Conservation (phyloP, 116 monocot genomes). For the Iris pallida region DNA sequence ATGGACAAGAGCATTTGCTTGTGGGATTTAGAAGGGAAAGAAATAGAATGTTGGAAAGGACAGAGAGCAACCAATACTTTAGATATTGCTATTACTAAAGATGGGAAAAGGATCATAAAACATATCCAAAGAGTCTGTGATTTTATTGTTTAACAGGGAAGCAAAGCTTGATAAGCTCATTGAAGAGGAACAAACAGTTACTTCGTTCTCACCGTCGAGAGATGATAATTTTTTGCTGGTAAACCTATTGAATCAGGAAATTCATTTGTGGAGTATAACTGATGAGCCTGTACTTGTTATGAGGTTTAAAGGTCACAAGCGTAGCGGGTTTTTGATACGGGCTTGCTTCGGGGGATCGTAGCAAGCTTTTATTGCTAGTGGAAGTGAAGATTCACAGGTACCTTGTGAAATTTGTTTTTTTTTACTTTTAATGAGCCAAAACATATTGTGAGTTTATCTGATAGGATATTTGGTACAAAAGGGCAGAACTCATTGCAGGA, state of each 20-base stretch:
- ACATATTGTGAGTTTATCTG: too few relatives aligned
- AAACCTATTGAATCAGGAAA: slow-evolving; percentile 70
- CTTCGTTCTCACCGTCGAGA: slow-evolving; percentile 64
- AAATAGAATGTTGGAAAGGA: slow-evolving; percentile 58
- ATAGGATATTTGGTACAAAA: too few relatives aligned
- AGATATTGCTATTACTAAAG: slow-evolving; percentile 57
- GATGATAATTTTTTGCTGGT: slow-evolving; percentile 75
- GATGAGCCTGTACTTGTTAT: slow-evolving; percentile 35
- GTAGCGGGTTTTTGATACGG: slow-evolving; percentile 61
- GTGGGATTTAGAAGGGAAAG: slow-evolving; percentile 63
- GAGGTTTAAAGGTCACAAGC: slow-evolving; percentile 68
- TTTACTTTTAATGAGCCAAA: too few relatives aligned
- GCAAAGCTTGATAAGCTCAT: slow-evolving; percentile 45
- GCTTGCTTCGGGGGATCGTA: slow-evolving; percentile 85
- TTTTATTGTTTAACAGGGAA: slow-evolving; percentile 60
- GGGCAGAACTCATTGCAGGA: too few relatives aligned
- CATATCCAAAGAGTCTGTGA: slow-evolving; percentile 43
- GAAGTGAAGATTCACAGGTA: slow-evolving; percentile 98
- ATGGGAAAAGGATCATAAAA: slow-evolving; percentile 55
- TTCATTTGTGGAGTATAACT: slow-evolving; percentile 76
- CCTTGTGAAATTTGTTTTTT: too few relatives aligned
- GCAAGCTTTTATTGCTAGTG: slow-evolving; percentile 65
- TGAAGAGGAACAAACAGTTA: slow-evolving; percentile 62
- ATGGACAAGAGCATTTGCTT: slow-evolving; percentile 57
- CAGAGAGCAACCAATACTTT: slow-evolving; percentile 44